Conservation (phyloP, 169 alveolate species). For the Cytauxzoon felis region DNA sequence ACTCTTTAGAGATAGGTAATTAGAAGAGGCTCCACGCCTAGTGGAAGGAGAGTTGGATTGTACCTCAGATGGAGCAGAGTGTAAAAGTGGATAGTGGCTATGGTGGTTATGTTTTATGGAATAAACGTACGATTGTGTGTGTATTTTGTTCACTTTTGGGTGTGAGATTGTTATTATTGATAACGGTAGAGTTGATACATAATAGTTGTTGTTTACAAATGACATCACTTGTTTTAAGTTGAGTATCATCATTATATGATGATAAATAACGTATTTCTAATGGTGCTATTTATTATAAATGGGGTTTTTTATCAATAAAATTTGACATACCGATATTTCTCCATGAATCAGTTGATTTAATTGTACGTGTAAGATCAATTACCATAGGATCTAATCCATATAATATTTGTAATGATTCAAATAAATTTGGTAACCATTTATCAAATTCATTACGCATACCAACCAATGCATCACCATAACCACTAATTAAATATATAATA, state of each 20-base stretch:
- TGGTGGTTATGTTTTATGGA: no score
- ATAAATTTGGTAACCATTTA: conserved; percentile 60
- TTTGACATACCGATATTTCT: conserved; percentile 31
- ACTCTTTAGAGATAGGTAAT: no score
- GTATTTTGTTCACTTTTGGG: conserved; percentile 55
- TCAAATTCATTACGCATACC: conserved; percentile 72
- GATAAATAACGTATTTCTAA: conserved; percentile 32
- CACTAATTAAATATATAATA: conserved; percentile 32
- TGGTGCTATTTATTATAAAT: conserved; percentile 5
- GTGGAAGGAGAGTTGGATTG: no score
- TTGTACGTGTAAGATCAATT: background rate
- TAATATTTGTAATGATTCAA: conserved; percentile 26
- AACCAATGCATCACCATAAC: conserved; percentile 68
- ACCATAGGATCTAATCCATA: background rate
- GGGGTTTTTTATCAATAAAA: conserved; percentile 4
- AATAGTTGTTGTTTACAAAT: conserved; percentile 42
- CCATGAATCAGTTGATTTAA: conserved; percentile 32
- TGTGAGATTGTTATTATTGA: conserved; percentile 33
- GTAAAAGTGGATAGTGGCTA: no score
- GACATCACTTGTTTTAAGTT: conserved; percentile 1
- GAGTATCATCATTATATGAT: background rate
- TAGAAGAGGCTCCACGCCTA: no score
- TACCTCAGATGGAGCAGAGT: no score
- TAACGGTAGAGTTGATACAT: conserved; percentile 17
- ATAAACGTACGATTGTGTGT: conserved; percentile 31